These are phyloP conservation scores for Acanthamoeba divionensis DNA, from an alignment of 208 protist species.

Conservation along the genomic window DNA sequence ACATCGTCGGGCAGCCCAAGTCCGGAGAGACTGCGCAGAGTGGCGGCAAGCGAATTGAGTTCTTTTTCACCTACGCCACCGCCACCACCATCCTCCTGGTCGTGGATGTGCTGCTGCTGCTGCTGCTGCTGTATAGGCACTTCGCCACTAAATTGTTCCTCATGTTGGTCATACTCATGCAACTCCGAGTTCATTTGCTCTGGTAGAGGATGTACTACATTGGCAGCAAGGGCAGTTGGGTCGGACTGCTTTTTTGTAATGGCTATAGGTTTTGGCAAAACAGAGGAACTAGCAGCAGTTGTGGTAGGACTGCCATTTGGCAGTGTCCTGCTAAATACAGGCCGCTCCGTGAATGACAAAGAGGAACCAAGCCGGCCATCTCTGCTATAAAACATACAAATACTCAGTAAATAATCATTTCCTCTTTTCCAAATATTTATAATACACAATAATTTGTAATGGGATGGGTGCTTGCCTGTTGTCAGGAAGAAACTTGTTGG, in stretches of 20 bases:
- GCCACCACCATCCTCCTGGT: background rate
- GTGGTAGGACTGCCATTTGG: background rate
- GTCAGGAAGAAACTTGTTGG: constrained; percentile 15
- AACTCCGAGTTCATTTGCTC: background rate
- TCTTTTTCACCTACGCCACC: no score
- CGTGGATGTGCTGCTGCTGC: background rate
- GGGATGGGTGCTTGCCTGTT: background rate
- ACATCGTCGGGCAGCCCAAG: background rate
- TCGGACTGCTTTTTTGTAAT: background rate
- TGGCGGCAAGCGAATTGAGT: background rate
- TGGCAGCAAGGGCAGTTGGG: background rate
- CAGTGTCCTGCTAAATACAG: no score
- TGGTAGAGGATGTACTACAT: background rate
- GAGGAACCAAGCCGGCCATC: background rate
- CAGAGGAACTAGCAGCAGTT: background rate
- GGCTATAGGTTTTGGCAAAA: background rate
- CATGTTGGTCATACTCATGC: background rate
- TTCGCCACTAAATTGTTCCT: background rate
- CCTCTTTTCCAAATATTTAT: no score
- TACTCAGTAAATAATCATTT: background rate
- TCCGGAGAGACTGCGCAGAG: background rate
- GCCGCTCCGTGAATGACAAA: no score
- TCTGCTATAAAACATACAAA: background rate
- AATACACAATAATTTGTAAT: no score
- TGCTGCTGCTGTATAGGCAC: background rate